Evolutionary conservation across 1,139 yeast species (phyloP).

Genomic region (Scheffersomyces segobiensis): DNA sequence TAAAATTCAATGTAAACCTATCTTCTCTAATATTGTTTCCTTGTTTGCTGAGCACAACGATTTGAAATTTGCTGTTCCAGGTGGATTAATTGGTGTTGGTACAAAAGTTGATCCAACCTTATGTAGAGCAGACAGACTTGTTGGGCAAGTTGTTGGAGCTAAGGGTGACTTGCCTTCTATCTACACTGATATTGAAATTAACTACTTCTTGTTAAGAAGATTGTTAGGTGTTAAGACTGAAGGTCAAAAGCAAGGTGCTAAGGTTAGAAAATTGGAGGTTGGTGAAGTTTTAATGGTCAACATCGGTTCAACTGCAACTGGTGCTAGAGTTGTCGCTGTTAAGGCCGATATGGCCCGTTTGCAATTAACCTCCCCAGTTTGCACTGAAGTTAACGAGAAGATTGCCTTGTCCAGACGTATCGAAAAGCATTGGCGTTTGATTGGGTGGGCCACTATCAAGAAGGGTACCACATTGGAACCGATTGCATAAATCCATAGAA

Average conservation of each 20-base stretch:
- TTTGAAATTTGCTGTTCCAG: slow-evolving; percentile 98
- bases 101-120: slow-evolving; percentile 98
- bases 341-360: slow-evolving; percentile 99
- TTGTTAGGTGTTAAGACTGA: slow-evolving; percentile 98
- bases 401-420: slow-evolving; percentile 98
- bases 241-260: slow-evolving; percentile 91
- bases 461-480: slow-evolving; percentile 91
- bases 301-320: slow-evolving; percentile 98
- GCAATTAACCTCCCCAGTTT: slow-evolving; percentile 95
- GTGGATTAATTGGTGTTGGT: slow-evolving; percentile 99
- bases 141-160: slow-evolving; percentile 98
- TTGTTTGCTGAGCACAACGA: slow-evolving; percentile 97
- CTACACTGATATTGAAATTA: slow-evolving; percentile 95
- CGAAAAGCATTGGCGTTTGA: slow-evolving; percentile 99
- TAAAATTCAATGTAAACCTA: slow-evolving; percentile 93
- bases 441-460: slow-evolving; percentile 99
- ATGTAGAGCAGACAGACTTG: slow-evolving; percentile 98
- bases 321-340: slow-evolving; percentile 97
- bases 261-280: slow-evolving; percentile 89
- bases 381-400: slow-evolving; percentile 97
- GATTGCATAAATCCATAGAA: slow-evolving; percentile 27
- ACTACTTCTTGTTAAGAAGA: slow-evolving; percentile 94
- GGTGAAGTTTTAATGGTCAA: slow-evolving; percentile 98
- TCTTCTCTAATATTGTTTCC: slow-evolving; percentile 89
- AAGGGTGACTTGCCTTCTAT: slow-evolving; percentile 94